Evolutionary conservation across 2,329 filamentous ascomycete genomes (phyloP).

Genomic region (Exophiala viscosa): DNA sequence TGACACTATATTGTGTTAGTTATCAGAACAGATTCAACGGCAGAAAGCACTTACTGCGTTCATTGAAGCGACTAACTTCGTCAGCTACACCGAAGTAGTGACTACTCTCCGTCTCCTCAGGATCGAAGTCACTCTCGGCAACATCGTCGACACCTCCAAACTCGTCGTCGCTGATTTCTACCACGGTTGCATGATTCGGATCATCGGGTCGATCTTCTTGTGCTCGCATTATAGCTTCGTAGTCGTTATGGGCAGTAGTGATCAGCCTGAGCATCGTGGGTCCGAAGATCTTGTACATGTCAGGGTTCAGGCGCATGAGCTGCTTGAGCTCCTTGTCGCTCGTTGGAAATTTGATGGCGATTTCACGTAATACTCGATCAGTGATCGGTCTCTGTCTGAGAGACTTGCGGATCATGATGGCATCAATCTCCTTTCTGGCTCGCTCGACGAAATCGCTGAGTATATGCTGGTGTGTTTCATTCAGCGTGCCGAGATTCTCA

Average conservation of each 20-base stretch:
- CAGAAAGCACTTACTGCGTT: conserved; percentile 20
- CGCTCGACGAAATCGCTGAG: conserved; percentile 47
- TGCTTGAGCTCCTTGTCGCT: conserved; percentile 38
- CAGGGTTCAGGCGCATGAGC: conserved; percentile 42
- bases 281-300: conserved; percentile 45
- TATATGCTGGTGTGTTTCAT: conserved; percentile 42
- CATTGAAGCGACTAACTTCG: conserved; percentile 23
- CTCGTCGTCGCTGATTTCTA: conserved; percentile 45
- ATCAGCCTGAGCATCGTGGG: conserved; percentile 42
- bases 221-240: conserved; percentile 40
- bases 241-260: conserved; percentile 38
- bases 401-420: conserved; percentile 43
- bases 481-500: conserved; percentile 40
- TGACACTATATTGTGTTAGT: conserved; percentile 22
- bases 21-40: background rate
- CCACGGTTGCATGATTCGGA: conserved; percentile 48
- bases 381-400: conserved; percentile 47
- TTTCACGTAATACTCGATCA: conserved; percentile 46
- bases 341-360: conserved; percentile 47
- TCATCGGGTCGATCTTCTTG: conserved; percentile 43
- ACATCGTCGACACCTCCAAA: conserved; percentile 26
- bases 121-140: conserved; percentile 29
- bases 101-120: conserved; percentile 25
- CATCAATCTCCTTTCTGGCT: conserved; percentile 40
- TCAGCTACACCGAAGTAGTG: conserved; percentile 27